phyloP scores from a whole-genome alignment of 1,139 yeast genomes.

The Ogataea hybrid region DNA sequence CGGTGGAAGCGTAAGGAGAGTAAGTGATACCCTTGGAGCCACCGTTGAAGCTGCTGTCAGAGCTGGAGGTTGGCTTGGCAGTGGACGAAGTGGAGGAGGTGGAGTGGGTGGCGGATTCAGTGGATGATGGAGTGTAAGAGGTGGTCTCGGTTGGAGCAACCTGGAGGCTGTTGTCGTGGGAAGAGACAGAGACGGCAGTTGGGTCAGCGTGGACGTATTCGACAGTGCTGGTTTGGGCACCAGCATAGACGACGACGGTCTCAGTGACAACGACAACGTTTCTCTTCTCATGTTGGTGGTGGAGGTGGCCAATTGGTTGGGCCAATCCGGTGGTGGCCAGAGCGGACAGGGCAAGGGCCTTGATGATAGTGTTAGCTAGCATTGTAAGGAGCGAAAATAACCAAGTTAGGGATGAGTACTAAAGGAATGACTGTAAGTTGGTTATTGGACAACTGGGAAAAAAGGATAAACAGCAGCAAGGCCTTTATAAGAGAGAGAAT shows the following conservation, averaged over 20 bases:
- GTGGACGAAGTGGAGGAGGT: conserved; percentile 27
- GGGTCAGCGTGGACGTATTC: conserved; percentile 36
- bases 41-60: conserved; percentile 30
- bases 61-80: conserved; percentile 27
- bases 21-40: conserved; percentile 70
- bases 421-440: conserved; percentile 21
- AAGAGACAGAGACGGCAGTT: conserved; percentile 25
- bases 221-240: conserved; percentile 35
- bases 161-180: conserved; percentile 34
- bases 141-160: conserved; percentile 34
- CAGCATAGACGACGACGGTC: conserved; percentile 40
- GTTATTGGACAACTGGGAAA: conserved; percentile 6
- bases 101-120: conserved; percentile 30
- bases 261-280: conserved; percentile 42
- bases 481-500: conserved; percentile 6
- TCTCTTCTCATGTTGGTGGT: conserved; percentile 47
- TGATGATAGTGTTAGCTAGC: conserved; percentile 27
- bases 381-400: conserved; percentile 17
- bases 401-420: conserved; percentile 6
- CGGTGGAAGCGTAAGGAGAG: conserved; percentile 72
- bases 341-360: conserved; percentile 35
- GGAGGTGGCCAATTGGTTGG: conserved; percentile 37
- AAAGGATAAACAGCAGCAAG: conserved; percentile 5
- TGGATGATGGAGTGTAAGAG: conserved; percentile 30
- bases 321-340: conserved; percentile 38